Percentiles rank a stretch among this genome's conserved stretches.
Conservation (phyloP, 192 early-diverging fungal species). For the Backusella circina region DNA sequence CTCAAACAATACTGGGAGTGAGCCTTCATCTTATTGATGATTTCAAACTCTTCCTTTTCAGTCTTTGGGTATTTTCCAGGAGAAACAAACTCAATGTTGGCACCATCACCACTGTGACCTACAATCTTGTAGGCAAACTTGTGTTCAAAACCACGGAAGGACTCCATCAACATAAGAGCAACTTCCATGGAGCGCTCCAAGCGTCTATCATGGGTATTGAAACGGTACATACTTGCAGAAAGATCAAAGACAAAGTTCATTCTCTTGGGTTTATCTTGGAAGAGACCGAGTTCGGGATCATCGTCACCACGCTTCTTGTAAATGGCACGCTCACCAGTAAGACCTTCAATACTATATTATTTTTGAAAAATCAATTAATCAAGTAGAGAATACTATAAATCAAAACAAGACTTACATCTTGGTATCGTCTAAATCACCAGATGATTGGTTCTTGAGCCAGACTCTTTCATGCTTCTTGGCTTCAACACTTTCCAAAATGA, state of each 20-base stretch:
- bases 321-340: conserved; percentile 74
- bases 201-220: conserved; percentile 59
- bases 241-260: conserved; percentile 81
- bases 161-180: conserved; percentile 69
- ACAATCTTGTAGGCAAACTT: conserved; percentile 76
- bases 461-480: conserved; percentile 80
- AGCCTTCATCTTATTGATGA: conserved; percentile 67
- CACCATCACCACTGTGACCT: conserved; percentile 75
- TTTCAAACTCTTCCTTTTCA: conserved; percentile 70
- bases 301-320: conserved; percentile 82
- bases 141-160: conserved; percentile 71
- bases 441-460: conserved; percentile 77
- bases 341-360: conserved; percentile 51
- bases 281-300: conserved; percentile 61
- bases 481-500: conserved; percentile 73
- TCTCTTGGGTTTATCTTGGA: conserved; percentile 72
- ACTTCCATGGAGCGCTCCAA: conserved; percentile 62
- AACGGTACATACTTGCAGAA: conserved; percentile 65
- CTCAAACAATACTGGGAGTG: conserved; percentile 81
- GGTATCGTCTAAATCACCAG: conserved; percentile 78
- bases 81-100: conserved; percentile 69
- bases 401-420: conserved; percentile 50
- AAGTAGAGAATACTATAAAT: background rate
- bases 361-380: background rate
- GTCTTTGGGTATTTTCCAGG: conserved; percentile 71